Conservation (phyloP, 805 yeast genomes). For the Wickerhamiella spandovensis region DNA sequence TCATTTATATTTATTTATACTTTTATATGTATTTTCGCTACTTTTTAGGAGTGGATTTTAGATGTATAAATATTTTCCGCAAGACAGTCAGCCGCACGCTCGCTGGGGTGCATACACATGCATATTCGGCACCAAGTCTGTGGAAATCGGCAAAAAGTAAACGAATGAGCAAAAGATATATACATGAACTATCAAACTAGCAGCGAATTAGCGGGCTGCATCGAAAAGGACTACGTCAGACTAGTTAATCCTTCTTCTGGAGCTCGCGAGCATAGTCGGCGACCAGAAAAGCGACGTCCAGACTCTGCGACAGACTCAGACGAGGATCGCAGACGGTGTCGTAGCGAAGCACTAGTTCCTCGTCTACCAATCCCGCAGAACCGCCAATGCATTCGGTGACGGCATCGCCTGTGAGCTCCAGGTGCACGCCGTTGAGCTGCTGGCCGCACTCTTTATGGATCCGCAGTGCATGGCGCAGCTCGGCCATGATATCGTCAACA, state of each 20-base stretch:
- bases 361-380: slow-evolving; percentile 26
- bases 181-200: background rate
- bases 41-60: too few species aligned
- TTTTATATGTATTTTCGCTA: too few species aligned
- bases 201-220: too few species aligned
- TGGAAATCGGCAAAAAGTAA: background rate
- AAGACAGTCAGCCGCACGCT: too few species aligned
- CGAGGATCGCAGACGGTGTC: slow-evolving; percentile 34
- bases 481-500: slow-evolving; percentile 30
- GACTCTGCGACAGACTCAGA: slow-evolving; percentile 27
- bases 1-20: too few species aligned
- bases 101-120: background rate
- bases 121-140: background rate
- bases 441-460: slow-evolving; percentile 25
- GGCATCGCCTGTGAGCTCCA: slow-evolving; percentile 32
- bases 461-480: slow-evolving; percentile 25
- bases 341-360: slow-evolving; percentile 28
- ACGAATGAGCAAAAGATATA: background rate
- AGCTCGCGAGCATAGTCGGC: slow-evolving; percentile 27
- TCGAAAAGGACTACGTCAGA: too few species aligned
- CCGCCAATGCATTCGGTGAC: slow-evolving; percentile 35
- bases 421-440: slow-evolving; percentile 29
- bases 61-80: too few species aligned
- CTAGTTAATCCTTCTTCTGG: background rate
- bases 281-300: slow-evolving; percentile 31